Evolutionary conservation across 1,139 yeast species (phyloP), one percentile per base, ranked within the genome.

Genomic region (Debaryomycetaceae sp.): DNA sequence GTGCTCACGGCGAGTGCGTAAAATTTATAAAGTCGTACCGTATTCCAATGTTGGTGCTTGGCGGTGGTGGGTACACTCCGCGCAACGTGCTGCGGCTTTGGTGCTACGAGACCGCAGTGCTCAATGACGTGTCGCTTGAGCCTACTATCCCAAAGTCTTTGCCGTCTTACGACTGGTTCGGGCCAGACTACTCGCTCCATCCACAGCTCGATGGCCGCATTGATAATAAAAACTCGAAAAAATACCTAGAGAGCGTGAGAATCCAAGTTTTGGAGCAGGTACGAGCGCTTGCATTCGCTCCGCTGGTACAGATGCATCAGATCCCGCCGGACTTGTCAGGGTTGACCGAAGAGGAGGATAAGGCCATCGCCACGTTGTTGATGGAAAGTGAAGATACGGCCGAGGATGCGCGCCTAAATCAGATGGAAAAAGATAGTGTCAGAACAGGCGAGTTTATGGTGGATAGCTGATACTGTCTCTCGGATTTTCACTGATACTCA

Each of bases 11-110:
- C 4, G 95, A 86, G 49, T 90, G 98, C 59, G 93, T 87, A 21
- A 74, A 77, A 39, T 87, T 75, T 52, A 77, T 87, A 32, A 81
- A 80, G 48, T 71, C 87, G 15, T 87, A 87, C 52, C 86, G 87
- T 4, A 62, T 90, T 3, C 97, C 97, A 5, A 65, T 85, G 73
- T 61, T 90, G 52, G 95, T 90, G 10, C 58, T 90, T 11, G 98
- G 98, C 16, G 98, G 98, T 22, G 98, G 98, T 31, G 98, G 98
- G 3, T 90, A 90, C 53, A 90, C 98, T 0, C 95, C 95, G 31
- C 71, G 96, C 43, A 90, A 90, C 47, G 98, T 90, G 6, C 80
- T 95, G 8, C 63, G 98, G 37, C 65, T 90, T 24, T 90, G 98
- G 98, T 75, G 95, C 27, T 86, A 81, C 49, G 98, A 90, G 52